Base-by-base conservation (phyloP, 129 eudicot genomes). In the Centaurea solstitialis region DNA sequence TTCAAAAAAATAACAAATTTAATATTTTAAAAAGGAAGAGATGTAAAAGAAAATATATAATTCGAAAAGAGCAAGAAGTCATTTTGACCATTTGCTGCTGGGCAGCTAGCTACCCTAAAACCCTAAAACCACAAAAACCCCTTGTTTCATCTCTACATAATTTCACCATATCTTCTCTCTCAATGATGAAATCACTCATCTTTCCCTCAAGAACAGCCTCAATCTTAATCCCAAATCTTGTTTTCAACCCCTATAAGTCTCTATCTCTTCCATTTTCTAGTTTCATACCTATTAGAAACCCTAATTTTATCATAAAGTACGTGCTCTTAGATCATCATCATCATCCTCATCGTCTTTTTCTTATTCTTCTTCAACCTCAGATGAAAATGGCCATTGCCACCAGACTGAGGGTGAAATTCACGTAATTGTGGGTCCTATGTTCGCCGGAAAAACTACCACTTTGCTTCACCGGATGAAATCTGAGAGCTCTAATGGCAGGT, bases 341-440 rank as follows among this genome's bases (percentile, higher is more conserved):
- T 71, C 78, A 5, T 70, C 75, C 1, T 71, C 78, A 5, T 70
- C 75, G 6, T 81, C 70, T 11, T 35, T 50, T 13, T 81, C 37
- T 11, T 40, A 40, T 45, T 57, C 76, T 76, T 68, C 76, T 57
- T 8, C 69, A 5, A 83, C 2, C 21, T 7, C 68, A 30, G 61
- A 71, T 21, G 82, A 26, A 26, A 83, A 41, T 39, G 72, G 81
- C 41, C 74, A 61, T 70, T 22, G 69, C 50, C 68, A 39, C 74
- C 70, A 57, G 68, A 18, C 40, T 35, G 75, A 64, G 43, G 98
- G 97, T n/a, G 91, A 91, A 77, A 77, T 94, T 72, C 98, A 91
- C 74, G 90, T 91, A 45, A 91, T 92, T 74, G 95, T 91, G 77
- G 98, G 98, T 2, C 96, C 98, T 73, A 94, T 94, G 98, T 92